Evolutionary conservation across 257 asterid species (phyloP).

Genomic region (Gentiana straminea): DNA sequence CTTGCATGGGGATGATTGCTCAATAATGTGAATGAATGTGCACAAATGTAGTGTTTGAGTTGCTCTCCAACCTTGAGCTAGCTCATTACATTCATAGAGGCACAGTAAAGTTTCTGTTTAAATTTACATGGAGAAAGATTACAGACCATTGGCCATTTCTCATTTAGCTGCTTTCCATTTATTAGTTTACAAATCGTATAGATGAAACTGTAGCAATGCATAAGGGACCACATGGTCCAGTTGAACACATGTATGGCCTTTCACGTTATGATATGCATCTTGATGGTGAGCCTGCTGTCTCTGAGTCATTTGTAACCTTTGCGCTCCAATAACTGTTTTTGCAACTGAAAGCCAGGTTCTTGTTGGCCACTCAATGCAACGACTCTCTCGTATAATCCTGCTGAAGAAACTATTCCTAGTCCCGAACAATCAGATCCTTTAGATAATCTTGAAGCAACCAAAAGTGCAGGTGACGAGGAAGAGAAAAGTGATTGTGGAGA

Average conservation of each 20-base stretch:
- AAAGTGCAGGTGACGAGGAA: slow-evolving; percentile 16
- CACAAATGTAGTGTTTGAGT: too few species aligned
- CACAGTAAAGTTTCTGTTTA: too few species aligned
- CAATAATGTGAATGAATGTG: too few species aligned
- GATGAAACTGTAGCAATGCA: too few species aligned
- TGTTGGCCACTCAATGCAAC: slow-evolving; percentile 20
- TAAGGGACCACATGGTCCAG: neutral
- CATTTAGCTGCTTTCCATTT: too few species aligned
- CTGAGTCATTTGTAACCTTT: neutral
- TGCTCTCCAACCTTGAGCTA: too few species aligned
- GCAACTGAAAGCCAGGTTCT: slow-evolving; percentile 22
- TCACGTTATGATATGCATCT: neutral
- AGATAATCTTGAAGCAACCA: slow-evolving; percentile 12
- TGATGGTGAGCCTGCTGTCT: neutral
- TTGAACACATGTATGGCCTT: neutral
- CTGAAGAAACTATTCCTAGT: slow-evolving; percentile 19
- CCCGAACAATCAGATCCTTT: slow-evolving; percentile 17
- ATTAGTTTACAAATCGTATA: too few species aligned
- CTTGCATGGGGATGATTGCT: neutral
- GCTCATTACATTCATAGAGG: too few species aligned
- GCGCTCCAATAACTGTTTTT: neutral
- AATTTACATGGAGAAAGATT: too few species aligned
- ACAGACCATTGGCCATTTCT: too few species aligned
- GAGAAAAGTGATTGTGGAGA: slow-evolving; percentile 24
- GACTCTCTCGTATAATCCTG: slow-evolving; percentile 21